Conservation (phyloP, 73 alveolate genomes). For the Loxodes magnus region DNA sequence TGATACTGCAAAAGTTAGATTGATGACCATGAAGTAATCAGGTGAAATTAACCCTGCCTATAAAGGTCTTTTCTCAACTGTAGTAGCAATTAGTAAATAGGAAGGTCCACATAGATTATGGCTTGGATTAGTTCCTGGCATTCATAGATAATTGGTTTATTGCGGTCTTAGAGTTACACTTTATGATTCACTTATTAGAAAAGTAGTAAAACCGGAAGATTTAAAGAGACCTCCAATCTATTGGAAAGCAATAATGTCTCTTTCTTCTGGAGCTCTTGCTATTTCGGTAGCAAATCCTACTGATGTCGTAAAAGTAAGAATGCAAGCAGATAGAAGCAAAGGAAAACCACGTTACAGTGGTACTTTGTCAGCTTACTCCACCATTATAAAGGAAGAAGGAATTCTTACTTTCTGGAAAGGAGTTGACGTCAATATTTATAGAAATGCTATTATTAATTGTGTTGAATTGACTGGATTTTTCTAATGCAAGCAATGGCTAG, state of each 20-base stretch:
- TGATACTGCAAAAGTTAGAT: constrained; percentile 11
- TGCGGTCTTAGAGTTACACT: constrained; percentile 32
- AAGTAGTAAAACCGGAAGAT: constrained; percentile 10
- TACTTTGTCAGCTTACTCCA: constrained; percentile 21
- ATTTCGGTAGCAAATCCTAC: constrained; percentile 36
- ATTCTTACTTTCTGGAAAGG: constrained; percentile 29
- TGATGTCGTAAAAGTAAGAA: constrained; percentile 36
- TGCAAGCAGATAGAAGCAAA: constrained; percentile 26
- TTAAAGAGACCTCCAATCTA: constrained; percentile 15
- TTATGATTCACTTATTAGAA: constrained; percentile 22
- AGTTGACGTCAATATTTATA: constrained; percentile 22
- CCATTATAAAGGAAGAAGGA: constrained; percentile 25
- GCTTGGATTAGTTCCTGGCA: constrained; percentile 36
- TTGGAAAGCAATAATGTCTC: constrained; percentile 17
- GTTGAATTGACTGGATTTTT: constrained; percentile 29
- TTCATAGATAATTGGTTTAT: constrained; percentile 26
- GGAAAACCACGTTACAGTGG: constrained; percentile 17
- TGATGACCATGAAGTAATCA: neutral
- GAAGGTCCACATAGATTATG: constrained; percentile 16
- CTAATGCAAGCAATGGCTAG: constrained; percentile 21
- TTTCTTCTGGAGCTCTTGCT: constrained; percentile 28
- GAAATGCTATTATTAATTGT: constrained; percentile 22
- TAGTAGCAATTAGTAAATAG: neutral
- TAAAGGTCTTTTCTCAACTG: neutral
- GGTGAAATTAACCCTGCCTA: constrained; percentile 1